Percentiles rank a stretch among this genome's conserved stretches.
These are phyloP conservation scores for Nakazawaea holstii DNA, from an alignment of 805 yeast genomes.

Conservation along the genomic window DNA sequence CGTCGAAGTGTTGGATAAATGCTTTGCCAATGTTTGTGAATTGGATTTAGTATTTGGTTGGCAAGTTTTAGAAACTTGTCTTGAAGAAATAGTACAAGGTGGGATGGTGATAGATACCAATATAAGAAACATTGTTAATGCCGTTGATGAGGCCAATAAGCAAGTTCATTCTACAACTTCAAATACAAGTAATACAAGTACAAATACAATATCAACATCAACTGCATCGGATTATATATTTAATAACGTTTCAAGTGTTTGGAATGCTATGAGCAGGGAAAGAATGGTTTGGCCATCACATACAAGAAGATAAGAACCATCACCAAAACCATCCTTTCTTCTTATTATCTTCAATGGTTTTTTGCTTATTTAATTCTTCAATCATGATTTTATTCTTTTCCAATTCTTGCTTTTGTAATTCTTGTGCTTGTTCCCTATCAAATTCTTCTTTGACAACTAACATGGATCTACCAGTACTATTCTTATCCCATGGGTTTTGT, in stretches of 20 bases:
- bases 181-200: neutral
- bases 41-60: constrained; percentile 96
- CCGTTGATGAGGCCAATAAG: constrained; percentile 68
- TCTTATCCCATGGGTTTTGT: constrained; percentile 61
- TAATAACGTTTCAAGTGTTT: constrained; percentile 19
- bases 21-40: constrained; percentile 93
- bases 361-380: constrained; percentile 25
- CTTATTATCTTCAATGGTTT: constrained; percentile 24
- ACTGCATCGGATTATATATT: constrained; percentile 14
- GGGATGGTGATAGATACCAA: constrained; percentile 97
- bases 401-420: constrained; percentile 31
- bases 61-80: constrained; percentile 90
- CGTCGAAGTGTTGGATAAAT: constrained; percentile 89
- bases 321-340: constrained; percentile 14
- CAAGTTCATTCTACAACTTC: constrained; percentile 30
- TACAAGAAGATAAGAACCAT: neutral
- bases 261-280: constrained; percentile 11
- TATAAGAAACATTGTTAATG: constrained; percentile 71
- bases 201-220: neutral
- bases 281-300: constrained; percentile 5
- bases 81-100: constrained; percentile 92
- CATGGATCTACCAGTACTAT: constrained; percentile 29
- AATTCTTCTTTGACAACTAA: constrained; percentile 37
- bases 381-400: constrained; percentile 33
- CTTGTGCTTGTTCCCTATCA: constrained; percentile 41